Base-by-base conservation (phyloP, 2,329 filamentous ascomycete genomes). In the Sarocladium brachiariae region DNA sequence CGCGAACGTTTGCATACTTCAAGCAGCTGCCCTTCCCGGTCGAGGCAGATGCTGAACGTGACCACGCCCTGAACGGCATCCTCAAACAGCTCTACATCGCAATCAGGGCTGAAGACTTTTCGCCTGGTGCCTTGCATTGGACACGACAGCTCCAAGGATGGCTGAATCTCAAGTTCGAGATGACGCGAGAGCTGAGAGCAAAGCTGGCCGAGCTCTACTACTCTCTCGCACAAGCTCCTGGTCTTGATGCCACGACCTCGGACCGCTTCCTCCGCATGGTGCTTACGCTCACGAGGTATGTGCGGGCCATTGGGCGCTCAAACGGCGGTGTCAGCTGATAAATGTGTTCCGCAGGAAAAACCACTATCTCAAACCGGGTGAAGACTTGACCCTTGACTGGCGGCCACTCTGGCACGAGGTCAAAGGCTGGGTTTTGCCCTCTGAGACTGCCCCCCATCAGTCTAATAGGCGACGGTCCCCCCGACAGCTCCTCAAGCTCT, bases 241-340 rank as follows among this genome's bases (percentile, higher is more conserved):
- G 95, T 3, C 76, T 99, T 51, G 92, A 97, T 62, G 79, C 81
- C 49, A 78, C 77, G 53, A 83, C 91, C 8, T 80, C 89, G 4
- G 95, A 99, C 69, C 82, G 92, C 53, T 99, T 99, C 65, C 81
- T 92, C 41, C 93, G 89, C 74, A 97, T 97, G 91, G 92, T 97
- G 62, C 87, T 96, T 68, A 84, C 89, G 10, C 72, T 99, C 59
- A 95, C 91, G n/a, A 95, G 93, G 90, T 93, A 71, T 68, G 84
- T 27, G 23, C 39, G 72, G 51, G 16, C 11, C 24, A 14, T 27
- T 14, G 4, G 23, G 4, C 21, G 25, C 38, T 7, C 8, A 4
- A 11, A 6, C 43, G 16, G 21, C 9, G 9, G 14, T 10, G 21
- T 11, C 18, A 18, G 19, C 34, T 50, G 27, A 43, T 18, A 3